phyloP scores from a whole-genome alignment of 1,284 basidiomycete species.

The Microbotryum saponariae region DNA sequence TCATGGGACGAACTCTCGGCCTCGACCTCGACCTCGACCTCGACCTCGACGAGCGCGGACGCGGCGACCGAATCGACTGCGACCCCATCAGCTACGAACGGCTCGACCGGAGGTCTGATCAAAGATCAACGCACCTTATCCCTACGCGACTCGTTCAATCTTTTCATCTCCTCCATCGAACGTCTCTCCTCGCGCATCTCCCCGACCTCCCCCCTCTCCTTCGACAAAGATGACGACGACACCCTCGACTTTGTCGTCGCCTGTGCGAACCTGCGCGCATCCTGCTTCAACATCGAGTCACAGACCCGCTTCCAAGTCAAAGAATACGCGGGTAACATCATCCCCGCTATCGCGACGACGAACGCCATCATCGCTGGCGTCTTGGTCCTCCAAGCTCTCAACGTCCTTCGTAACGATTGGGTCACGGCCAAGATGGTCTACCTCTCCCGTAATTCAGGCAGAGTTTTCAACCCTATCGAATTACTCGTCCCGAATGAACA shows the following conservation, averaged over 20 bases:
- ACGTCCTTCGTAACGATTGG: slow-evolving; percentile 51
- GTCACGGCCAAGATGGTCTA: slow-evolving; percentile 29
- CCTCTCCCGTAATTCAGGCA: slow-evolving; percentile 35
- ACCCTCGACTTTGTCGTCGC: slow-evolving; percentile 94
- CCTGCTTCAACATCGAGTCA: slow-evolving; percentile 76
- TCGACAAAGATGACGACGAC: slow-evolving; percentile 98
- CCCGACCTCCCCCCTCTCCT: slow-evolving; percentile 61
- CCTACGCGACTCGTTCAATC: slow-evolving; percentile 66
- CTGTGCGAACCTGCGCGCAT: slow-evolving; percentile 82
- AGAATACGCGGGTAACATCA: slow-evolving; percentile 99
- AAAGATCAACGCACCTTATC: slow-evolving; percentile 72
- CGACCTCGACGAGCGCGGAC: slow-evolving; percentile 47
- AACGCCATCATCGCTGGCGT: slow-evolving; percentile 95
- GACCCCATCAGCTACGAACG: slow-evolving; percentile 17
- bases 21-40: slow-evolving; percentile 50
- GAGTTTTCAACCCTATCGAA: slow-evolving; percentile 45
- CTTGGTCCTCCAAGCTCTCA: slow-evolving; percentile 84
- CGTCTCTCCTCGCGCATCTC: slow-evolving; percentile 66
- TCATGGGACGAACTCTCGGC: slow-evolving; percentile 64
- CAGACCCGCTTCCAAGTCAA: slow-evolving; percentile 97
- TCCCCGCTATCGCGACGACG: slow-evolving; percentile 96
- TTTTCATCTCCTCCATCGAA: slow-evolving; percentile 74
- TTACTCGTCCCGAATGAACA: slow-evolving; percentile 58
- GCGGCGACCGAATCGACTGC: slow-evolving; percentile 33
- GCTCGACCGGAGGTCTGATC: slow-evolving; percentile 44